Conservation (phyloP, 2,329 filamentous ascomycete species). For the Ceratocystis destructans region DNA sequence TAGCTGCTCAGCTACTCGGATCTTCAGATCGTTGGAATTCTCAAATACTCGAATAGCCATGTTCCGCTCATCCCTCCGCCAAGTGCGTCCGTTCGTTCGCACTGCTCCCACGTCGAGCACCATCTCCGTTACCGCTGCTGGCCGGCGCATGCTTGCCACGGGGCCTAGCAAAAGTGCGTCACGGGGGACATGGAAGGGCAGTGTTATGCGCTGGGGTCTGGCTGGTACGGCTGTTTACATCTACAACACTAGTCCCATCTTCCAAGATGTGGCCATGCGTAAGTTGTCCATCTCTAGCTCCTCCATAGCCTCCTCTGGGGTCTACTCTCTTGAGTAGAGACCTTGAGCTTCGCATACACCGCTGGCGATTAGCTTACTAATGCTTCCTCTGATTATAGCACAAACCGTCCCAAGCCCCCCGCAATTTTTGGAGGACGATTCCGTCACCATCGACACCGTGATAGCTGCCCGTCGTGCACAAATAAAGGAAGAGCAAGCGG, state of each 20-base stretch:
- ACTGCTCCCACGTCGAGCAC: neutral
- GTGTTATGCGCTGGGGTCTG: slow-evolving; percentile 57
- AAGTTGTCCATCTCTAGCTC: slow-evolving; percentile 1
- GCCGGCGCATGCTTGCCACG: slow-evolving; percentile 35
- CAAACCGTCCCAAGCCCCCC: slow-evolving; percentile 14
- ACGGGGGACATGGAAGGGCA: slow-evolving; percentile 71
- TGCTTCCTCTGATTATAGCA: neutral
- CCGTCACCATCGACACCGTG: slow-evolving; percentile 53
- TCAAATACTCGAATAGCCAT: slow-evolving; percentile 6
- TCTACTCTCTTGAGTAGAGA: no score
- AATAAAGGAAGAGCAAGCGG: slow-evolving; percentile 28
- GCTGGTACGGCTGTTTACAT: slow-evolving; percentile 72
- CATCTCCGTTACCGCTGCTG: slow-evolving; percentile 19
- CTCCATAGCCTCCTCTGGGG: no score
- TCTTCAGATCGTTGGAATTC: no score
- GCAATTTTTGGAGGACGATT: slow-evolving; percentile 42
- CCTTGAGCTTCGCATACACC: neutral
- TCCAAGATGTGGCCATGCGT: slow-evolving; percentile 72
- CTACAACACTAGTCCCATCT: slow-evolving; percentile 80
- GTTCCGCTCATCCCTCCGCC: slow-evolving; percentile 19
- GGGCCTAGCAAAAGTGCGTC: slow-evolving; percentile 40
- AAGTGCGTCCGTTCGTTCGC: slow-evolving; percentile 14
- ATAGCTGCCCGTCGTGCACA: slow-evolving; percentile 48
- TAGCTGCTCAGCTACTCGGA: no score
- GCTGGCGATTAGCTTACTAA: neutral